Base-by-base conservation (phyloP, 352 stramenopile genomes). In the Pythium plurisporium region DNA sequence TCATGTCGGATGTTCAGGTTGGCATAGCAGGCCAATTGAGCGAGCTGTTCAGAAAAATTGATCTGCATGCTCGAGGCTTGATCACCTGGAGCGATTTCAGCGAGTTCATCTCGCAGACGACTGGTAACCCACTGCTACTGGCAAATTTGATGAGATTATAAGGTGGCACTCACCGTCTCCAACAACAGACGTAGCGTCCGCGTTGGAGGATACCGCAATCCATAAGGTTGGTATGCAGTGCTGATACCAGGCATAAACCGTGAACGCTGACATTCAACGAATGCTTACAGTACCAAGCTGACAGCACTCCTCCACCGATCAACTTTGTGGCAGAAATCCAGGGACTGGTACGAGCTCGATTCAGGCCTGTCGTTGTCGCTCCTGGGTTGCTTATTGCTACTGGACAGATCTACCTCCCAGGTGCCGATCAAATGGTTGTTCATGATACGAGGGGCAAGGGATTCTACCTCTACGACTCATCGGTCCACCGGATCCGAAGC, bases 31-130 rank as follows among this genome's bases (percentile, higher is more conserved):
- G 59, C 8, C 67, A 82, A 23, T 42, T 82, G 3, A 67, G 64
- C 37, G 69, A 54, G 5, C 29, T 84, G 10, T 84, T 81, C 29
- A 62, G 34, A 9, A 65, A 73, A 62, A 64, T 73, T 12, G 72
- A 87, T 66, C 14, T 82, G 7, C 58, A 69, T 11, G 59, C 60
- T 2, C 36, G 50, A 25, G 65, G 62, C 2, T 37, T 55, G 5
- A 49, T 84, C 12, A 76, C 59, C 1, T 87, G 74, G 74, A 62
- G 65, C 3, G 64, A 74, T n/a, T 79, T 87, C 37, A 74, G 67
- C 52, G 64, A 50, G 6, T 74, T 74, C n/a, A 62, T 82, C 29
- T 69, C 70, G 7, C 72, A 77, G 22, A 57, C 64, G 6, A 61
- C 62, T 50, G 73, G 73, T 84, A 52, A 20, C 46, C 20, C 40